Evolutionary conservation across 1,284 basidiomycete species (phyloP), one percentile per base, ranked within the genome.

Genomic region (Ceratobasidium sp.): DNA sequence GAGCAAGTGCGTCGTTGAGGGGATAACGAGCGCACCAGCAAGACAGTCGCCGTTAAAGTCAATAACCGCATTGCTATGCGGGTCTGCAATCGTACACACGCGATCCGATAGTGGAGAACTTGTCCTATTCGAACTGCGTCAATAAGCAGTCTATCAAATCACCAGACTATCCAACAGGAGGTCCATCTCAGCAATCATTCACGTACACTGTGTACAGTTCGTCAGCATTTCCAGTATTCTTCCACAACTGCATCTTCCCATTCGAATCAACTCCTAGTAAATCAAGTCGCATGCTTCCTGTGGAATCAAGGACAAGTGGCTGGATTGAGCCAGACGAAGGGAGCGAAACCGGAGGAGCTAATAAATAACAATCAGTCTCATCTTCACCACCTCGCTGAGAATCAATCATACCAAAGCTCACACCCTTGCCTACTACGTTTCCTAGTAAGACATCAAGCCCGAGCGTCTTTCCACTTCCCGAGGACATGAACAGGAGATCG

Each of bases 1-100:
- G 26, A 62, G 0, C 5, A 66, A 66, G 13, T 7, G 2, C 13
- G 23, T 9, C 3, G 64, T 2, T 10, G 4, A 3, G 20, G 3
- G 38, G 28, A 71, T 59, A 54, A 67, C 54, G 23, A 9, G 82
- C 88, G 61, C 69, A 93, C 94, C 95, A 79, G 96, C 96, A 6
- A 98, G 88, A 84, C 98, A 99, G 84, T 99, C 97, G 15, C 97
- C 97, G 81, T 99, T 92, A 66, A 99, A 86, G 83, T 99, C 97
- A 20, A 99, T 89, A n/a, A 96, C 94, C 0, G 96, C 96, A 83
- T 96, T 98, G 83, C 94, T 96, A 84, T 99, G 98, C 0, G 97
- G 96, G 80, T 93, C 91, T 2, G 94, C 90, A 13, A 97, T 84
- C 15, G 87, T 89, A 85, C 98, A 99, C 57, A 82, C 81, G 42